Conservation (phyloP, 164 flowering plant genomes). For the Buxus sempervirens region DNA sequence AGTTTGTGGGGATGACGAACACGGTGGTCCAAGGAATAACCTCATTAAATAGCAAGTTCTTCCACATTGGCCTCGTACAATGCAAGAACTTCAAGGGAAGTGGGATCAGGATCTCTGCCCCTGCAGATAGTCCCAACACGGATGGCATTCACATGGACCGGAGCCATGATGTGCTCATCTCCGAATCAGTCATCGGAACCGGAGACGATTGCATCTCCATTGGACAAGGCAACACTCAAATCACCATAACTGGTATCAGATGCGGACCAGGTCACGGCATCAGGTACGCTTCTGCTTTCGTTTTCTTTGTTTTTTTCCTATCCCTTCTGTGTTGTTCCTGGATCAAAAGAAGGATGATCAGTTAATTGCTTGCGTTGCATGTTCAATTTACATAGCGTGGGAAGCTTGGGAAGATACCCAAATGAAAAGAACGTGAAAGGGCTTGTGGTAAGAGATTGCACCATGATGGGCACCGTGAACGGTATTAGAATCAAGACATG, state of each 20-base stretch:
- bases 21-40: slow-evolving; percentile 40
- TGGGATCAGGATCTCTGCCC: slow-evolving; percentile 44
- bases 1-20: slow-evolving; percentile 44
- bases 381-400: slow-evolving; percentile 35
- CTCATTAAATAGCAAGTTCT: slow-evolving; percentile 61
- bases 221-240: slow-evolving; percentile 54
- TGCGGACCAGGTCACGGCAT: slow-evolving; percentile 87
- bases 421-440: slow-evolving; percentile 52
- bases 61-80: slow-evolving; percentile 50
- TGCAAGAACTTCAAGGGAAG: slow-evolving; percentile 43
- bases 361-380: background rate
- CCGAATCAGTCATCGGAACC: slow-evolving; percentile 38
- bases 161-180: slow-evolving; percentile 32
- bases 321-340: no score
- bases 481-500: slow-evolving; percentile 76
- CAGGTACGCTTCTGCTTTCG: slow-evolving; percentile 28
- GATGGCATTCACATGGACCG: slow-evolving; percentile 72
- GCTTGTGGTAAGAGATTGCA: slow-evolving; percentile 43
- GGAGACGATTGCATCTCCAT: slow-evolving; percentile 76
- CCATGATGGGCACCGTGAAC: slow-evolving; percentile 40
- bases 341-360: no score
- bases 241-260: slow-evolving; percentile 35
- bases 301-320: background rate
- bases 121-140: slow-evolving; percentile 63
- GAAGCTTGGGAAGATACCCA: slow-evolving; percentile 55